Conservation (phyloP, 495 filamentous ascomycete genomes). For the Trichoderma erinaceum region DNA sequence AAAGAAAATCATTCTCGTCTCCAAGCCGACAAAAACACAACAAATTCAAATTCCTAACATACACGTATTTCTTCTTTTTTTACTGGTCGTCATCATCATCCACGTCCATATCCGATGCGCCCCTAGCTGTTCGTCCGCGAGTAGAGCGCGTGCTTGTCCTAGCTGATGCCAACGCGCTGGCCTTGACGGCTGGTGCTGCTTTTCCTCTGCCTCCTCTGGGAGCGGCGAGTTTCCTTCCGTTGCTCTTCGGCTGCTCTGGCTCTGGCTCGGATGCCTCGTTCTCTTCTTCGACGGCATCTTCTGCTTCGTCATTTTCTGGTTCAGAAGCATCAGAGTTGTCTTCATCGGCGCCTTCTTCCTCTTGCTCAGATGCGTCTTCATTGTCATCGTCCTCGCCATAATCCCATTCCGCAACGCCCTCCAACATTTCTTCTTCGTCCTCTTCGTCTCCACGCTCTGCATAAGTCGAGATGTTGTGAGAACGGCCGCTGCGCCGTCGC, state of each 20-base stretch:
- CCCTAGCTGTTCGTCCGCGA: background rate
- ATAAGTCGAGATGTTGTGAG: constrained; percentile 36
- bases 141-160: background rate
- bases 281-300: constrained; percentile 10
- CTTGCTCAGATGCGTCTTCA: constrained; percentile 3
- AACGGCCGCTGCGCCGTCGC: constrained; percentile 48
- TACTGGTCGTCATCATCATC: constrained; percentile 15
- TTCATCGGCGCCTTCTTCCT: constrained; percentile 19
- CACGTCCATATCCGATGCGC: constrained; percentile 11
- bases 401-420: constrained; percentile 50
- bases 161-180: background rate
- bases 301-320: constrained; percentile 19
- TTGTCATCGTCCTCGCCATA: constrained; percentile 30
- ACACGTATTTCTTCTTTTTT: background rate
- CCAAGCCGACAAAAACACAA: background rate
- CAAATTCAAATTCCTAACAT: background rate
- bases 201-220: constrained; percentile 13
- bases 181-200: constrained; percentile 11
- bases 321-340: constrained; percentile 27
- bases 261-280: background rate
- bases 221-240: constrained; percentile 10
- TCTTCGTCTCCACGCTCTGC: constrained; percentile 47
- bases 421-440: constrained; percentile 53
- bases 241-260: constrained; percentile 2
- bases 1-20: background rate